Evolutionary conservation across 345 rosid species (phyloP).

Genomic region (Toxicodendron radicans): DNA sequence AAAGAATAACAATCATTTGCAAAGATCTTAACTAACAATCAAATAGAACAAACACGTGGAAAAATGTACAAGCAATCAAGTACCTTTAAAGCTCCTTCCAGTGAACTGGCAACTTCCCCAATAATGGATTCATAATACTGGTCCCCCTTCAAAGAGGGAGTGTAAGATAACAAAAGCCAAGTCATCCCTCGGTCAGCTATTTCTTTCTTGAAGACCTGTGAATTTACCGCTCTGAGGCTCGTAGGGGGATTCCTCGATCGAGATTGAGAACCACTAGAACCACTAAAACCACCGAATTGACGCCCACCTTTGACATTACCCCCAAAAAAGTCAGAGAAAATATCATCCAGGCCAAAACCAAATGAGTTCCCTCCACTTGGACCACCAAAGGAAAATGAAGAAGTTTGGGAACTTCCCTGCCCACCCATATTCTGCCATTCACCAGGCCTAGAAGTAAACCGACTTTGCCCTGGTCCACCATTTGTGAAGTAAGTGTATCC

Average conservation of each 20-base stretch:
- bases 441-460: slow-evolving; percentile 61
- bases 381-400: slow-evolving; percentile 77
- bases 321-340: slow-evolving; percentile 63
- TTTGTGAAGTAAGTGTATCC: slow-evolving; percentile 55
- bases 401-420: slow-evolving; percentile 60
- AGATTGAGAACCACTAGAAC: slow-evolving; percentile 53
- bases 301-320: slow-evolving; percentile 37
- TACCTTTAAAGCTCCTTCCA: slow-evolving; percentile 91
- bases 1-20: slow-evolving; percentile 7
- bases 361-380: slow-evolving; percentile 52
- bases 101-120: slow-evolving; percentile 59
- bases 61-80: not conserved
- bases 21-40: not conserved
- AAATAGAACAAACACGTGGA: not conserved
- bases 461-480: slow-evolving; percentile 59
- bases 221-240: slow-evolving; percentile 46
- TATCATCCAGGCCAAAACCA: slow-evolving; percentile 64
- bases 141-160: slow-evolving; percentile 48
- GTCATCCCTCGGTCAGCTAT: slow-evolving; percentile 73
- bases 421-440: slow-evolving; percentile 76
- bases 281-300: slow-evolving; percentile 59
- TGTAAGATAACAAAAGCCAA: slow-evolving; percentile 75
- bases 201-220: slow-evolving; percentile 64
- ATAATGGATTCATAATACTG: slow-evolving; percentile 55
- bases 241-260: slow-evolving; percentile 43